Base-by-base conservation (phyloP, 352 stramenopile genomes). In the Pythium angustatum region DNA sequence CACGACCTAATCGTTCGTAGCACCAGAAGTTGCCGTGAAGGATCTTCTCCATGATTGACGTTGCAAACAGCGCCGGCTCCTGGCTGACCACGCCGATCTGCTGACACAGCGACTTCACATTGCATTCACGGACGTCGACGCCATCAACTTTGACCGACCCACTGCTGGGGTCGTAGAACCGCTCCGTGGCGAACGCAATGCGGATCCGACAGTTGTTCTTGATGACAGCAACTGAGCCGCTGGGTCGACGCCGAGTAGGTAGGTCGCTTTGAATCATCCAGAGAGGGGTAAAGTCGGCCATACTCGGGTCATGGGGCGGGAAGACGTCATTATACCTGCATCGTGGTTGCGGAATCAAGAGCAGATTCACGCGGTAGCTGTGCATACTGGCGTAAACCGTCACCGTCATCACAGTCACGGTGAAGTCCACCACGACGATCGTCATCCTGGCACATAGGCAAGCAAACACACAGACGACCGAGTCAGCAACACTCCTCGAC, bases 51-150 rank as follows among this genome's bases (percentile, higher is more conserved):
- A 50, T 59, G 41, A 76, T 78, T 8, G 66, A 64, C 4, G 51
- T 60, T n/a, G 55, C 38, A 60, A 73, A 72, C 28, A 74, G 54
- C 51, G 51, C 64, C 77, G n/a, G 80, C 72, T 80, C 71, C 58
- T 99, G 96, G 2, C 92, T 85, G 2, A 99, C 93, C 11, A 98
- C 80, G 9, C 91, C 93, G 53, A 98, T 88, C 21, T 74, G 50
- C n/a, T 64, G 56, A 28, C 93, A 74, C 34, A 98, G 73, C 61
- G 67, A 89, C 56, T 81, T 76, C 57, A 94, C 81, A 33, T 85
- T 93, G 11, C 94, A 50, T 21, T 65, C 67, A 17, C 81, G 68
- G 24, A 94, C 78, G 67, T 82, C 59, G 38, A 62, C 58, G 14
- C 69, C 69, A 24, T 76, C 69, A 0, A 76, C 41, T 22, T 44